Base-by-base conservation (phyloP, 345 rosid genomes). In the Lepidium didymum region DNA sequence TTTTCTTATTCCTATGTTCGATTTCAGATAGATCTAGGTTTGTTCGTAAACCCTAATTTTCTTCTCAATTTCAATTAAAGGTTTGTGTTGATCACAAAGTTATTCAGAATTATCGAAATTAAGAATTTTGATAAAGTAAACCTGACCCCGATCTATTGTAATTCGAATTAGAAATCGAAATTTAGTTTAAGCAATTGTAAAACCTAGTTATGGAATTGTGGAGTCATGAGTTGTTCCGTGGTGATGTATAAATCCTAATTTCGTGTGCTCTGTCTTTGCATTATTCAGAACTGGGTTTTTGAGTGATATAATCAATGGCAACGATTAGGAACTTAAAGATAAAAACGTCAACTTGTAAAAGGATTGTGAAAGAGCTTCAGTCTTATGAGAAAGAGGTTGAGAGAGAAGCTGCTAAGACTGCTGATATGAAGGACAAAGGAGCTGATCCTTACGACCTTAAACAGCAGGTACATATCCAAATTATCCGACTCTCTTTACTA, bases 381-480 rank as follows among this genome's bases (percentile, higher is more conserved):
- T 93, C 94, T 3, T 93, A 93, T 65, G 94, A 93, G 87, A 90
- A 88, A 73, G 97, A 93, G 70, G 98, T 90, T 4, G 97, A 88
- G 49, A 88, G 86, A 55, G 98, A 93, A 88, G 91, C 89, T 53
- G 83, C 91, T 2, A 88, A 84, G 70, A 93, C 97, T 21, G 86
- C 87, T 13, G 91, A 80, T 55, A 90, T 93, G 96, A 93, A 93
- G 80, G 91, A 90, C 45, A 88, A 83, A 62, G 89, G 91, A 27
- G 96, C 96, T 13, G 98, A 93, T 60, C 95, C 89, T 49, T 93
- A 88, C 68, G 97, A 93, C 75, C 96, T 90, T 11, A 93, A 90
- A 65, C 97, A 93, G 66, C 98, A 92, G 96, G 98, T 88, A 60
- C 2, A 25, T 7, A 25, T 18, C 2, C 41, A 14, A 6, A 13